Evolutionary conservation across 768 basidiomycete species (phyloP), one percentile per base, ranked within the genome.

Genomic region (Epithele typhae): DNA sequence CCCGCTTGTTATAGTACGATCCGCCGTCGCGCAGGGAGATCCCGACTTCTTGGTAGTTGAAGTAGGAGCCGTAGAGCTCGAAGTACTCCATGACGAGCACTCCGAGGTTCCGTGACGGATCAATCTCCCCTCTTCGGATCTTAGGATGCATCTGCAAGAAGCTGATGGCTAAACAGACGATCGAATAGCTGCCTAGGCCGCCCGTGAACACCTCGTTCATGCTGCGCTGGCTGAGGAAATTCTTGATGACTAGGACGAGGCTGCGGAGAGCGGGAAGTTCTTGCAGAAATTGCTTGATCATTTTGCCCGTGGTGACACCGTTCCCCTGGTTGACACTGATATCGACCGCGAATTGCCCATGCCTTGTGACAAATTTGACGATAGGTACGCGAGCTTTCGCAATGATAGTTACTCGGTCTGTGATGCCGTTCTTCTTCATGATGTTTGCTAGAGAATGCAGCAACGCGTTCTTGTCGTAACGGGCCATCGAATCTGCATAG

Each of bases 191-290:
- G 18, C 95, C 94, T 27, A 99, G 65, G 2, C 96, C 96, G 7
- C 96, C 95, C 0, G 86, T 88, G 64, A 85, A 97, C n/a, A 98
- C 95, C 65, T 98, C 96, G 64, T 99, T 98, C 92, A 97, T 89
- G 23, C 80, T 79, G 33, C 94, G 74, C 62, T 96, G 92, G 54
- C 75, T 78, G 44, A 98, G 74, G 65, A 96, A 98, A 2, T 87
- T 78, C 67, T 98, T 99, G 53, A 88, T 84, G 51, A 95, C 81
- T 62, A 97, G 68, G 30, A 97, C 82, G 32, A 99, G 80, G 46
- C 78, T 79, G 25, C 86, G 79, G n/a, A 93, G 68, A 0, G 90
- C 92, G 18, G 87, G 78, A 40, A 92, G 73, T 45, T 87, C 72
- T 35, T 75, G 70, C 33, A 95, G 70, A 61, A 94, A 92, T 2